These are phyloP conservation scores for Acrodontium crateriforme DNA, from an alignment of 2,329 filamentous ascomycete genomes.

Conservation along the genomic window DNA sequence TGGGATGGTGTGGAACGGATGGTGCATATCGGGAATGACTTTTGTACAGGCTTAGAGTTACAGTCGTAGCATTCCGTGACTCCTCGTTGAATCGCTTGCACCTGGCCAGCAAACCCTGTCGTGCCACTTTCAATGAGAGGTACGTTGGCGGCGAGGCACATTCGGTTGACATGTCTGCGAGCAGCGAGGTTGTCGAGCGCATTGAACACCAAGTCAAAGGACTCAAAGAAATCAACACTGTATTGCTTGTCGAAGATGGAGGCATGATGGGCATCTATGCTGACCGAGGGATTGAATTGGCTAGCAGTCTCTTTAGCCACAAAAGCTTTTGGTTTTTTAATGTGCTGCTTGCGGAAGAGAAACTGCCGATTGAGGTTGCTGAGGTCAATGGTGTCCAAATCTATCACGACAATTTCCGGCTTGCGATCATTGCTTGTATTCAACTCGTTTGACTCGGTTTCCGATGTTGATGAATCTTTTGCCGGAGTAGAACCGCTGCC, in stretches of 20 bases:
- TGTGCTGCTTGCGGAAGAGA: constrained; percentile 89
- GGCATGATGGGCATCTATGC: constrained; percentile 77
- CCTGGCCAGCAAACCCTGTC: constrained; percentile 93
- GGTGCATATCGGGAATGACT: constrained; percentile 90
- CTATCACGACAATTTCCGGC: constrained; percentile 74
- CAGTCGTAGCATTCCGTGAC: constrained; percentile 95
- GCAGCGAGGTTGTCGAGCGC: constrained; percentile 93
- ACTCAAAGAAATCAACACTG: constrained; percentile 73
- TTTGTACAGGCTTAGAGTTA: constrained; percentile 74
- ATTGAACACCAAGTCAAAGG: constrained; percentile 84
- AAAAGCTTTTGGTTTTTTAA: constrained; percentile 91
- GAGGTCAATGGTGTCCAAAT: constrained; percentile 95
- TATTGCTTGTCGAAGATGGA: constrained; percentile 90
- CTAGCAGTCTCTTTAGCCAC: constrained; percentile 86
- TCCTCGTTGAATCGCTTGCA: constrained; percentile 82
- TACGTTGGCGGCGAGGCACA: constrained; percentile 85
- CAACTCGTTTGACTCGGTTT: background rate
- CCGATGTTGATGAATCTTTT: constrained; percentile 1
- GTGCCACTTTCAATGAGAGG: constrained; percentile 93
- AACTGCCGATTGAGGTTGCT: constrained; percentile 98
- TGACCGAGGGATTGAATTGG: constrained; percentile 78
- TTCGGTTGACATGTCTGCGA: constrained; percentile 85
- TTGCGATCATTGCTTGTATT: constrained; percentile 1
- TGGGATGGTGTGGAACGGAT: constrained; percentile 93
- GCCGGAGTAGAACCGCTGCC: constrained; percentile 30